Base-by-base conservation (phyloP, 2,329 filamentous ascomycete genomes). In the Stemphylium beticola region DNA sequence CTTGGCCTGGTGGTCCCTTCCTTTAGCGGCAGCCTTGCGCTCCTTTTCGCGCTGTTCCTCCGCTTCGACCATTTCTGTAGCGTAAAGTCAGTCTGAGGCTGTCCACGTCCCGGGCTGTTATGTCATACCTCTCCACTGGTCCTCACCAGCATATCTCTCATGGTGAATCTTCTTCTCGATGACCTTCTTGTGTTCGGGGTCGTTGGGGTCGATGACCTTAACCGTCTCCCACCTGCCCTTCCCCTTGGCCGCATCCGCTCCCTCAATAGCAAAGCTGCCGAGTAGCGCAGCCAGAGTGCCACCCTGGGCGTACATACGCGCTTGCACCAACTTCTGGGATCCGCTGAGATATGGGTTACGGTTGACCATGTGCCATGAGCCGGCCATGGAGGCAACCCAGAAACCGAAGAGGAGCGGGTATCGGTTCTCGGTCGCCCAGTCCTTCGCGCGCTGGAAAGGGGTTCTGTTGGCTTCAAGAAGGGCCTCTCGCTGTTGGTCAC, bases 301-400 rank as follows among this genome's bases (percentile, higher is more conserved):
- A 5, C 90, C 92, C 80, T 97, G 93, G 3, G 93, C 93, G 77
- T 96, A 96, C 62, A 97, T 89, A 84, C 93, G 88, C 20, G 92
- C 93, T 82, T 97, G 93, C 14, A 97, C 93, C 18, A 97, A 80
- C 83, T 96, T 96, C 82, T 97, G 93, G 57, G 84, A 79, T 2
- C 86, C 87, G 44, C 83, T 85, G 41, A 96, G 82, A 73, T 88
- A 90, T 62, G 85, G 87, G 74, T 91, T 91, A 60, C 91, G 85
- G 70, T 89, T 86, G 60, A 97, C 92, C 26, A 96, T 74, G 50
- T 82, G 86, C 63, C 95, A 84, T 4, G 91, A 88, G 37, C 88
- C 77, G 55, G 83, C 86, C 87, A 97, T 93, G 67, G 87, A 87
- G 34, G 88, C 89, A 12, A 93, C 77, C 93, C 93, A 97, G 18